Conservation (phyloP, 768 basidiomycete species). For the Tricholomella constricta region DNA sequence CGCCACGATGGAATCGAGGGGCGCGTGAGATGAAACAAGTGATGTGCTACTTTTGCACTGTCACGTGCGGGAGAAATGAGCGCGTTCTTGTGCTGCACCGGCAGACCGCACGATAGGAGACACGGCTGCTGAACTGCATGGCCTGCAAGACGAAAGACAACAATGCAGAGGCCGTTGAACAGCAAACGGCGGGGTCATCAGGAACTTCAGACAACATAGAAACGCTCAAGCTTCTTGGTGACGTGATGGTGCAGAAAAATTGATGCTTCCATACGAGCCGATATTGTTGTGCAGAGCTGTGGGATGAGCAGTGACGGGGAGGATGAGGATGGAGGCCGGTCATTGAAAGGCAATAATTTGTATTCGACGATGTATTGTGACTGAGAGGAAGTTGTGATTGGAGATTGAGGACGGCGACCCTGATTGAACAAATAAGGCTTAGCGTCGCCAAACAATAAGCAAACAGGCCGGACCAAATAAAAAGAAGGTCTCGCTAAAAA, state of each 20-base stretch:
- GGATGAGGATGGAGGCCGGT: neutral
- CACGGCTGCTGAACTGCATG: neutral
- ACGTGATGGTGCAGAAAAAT: conserved; percentile 38
- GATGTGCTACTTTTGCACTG: conserved; percentile 7
- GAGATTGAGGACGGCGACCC: conserved; percentile 24
- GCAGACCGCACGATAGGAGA: neutral
- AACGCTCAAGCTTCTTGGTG: conserved; percentile 28
- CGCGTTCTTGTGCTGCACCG: neutral
- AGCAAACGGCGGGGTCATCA: neutral
- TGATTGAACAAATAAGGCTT: conserved; percentile 35
- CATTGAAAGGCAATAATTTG: neutral
- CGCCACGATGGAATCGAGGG: conserved; percentile 3
- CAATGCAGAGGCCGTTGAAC: neutral
- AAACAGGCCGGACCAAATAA: conserved; percentile 48
- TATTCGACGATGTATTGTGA: neutral
- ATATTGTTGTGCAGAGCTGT: conserved; percentile 15
- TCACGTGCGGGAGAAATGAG: conserved; percentile 1
- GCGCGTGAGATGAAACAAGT: conserved; percentile 20
- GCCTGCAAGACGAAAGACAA: neutral
- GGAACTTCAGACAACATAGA: conserved; percentile 15
- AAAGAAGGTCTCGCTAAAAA: conserved; percentile 41
- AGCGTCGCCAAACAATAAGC: conserved; percentile 42
- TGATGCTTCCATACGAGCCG: conserved; percentile 31
- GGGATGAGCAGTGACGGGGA: neutral
- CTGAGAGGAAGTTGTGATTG: neutral